These are phyloP conservation scores for Fragaria iinumae DNA, from an alignment of 306 rosid species.

Conservation along the genomic window DNA sequence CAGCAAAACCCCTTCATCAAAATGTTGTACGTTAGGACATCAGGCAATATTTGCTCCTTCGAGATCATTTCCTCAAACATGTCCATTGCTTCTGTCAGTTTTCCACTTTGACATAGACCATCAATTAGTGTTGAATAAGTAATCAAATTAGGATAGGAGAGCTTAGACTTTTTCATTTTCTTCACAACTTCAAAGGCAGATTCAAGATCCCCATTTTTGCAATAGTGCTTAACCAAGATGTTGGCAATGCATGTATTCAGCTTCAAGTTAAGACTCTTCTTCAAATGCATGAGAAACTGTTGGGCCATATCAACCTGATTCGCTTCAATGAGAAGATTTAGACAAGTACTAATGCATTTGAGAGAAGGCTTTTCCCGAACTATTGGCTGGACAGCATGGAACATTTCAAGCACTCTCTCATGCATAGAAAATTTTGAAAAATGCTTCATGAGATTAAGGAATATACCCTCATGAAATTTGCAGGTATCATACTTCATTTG, in stretches of 20 bases:
- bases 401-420: conserved; percentile 66
- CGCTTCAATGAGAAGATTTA: conserved; percentile 66
- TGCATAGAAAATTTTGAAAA: conserved; percentile 56
- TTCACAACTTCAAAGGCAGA: conserved; percentile 72
- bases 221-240: conserved; percentile 82
- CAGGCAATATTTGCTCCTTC: conserved; percentile 60
- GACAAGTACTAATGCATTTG: conserved; percentile 77
- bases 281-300: conserved; percentile 56
- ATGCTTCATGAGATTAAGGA: conserved; percentile 79
- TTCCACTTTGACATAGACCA: conserved; percentile 70
- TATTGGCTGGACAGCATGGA: conserved; percentile 54
- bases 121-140: conserved; percentile 81
- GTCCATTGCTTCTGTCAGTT: conserved; percentile 71
- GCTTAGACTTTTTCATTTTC: conserved; percentile 60
- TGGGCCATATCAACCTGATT: conserved; percentile 64
- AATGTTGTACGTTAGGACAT: conserved; percentile 67
- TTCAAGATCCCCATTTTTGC: conserved; percentile 68
- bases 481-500: conserved; percentile 82
- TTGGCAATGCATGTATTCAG: conserved; percentile 81
- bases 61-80: conserved; percentile 80
- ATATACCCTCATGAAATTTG: conserved; percentile 76
- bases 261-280: conserved; percentile 44
- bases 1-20: conserved; percentile 74
- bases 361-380: conserved; percentile 76
- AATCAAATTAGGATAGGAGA: conserved; percentile 67